Conservation (phyloP, 192 early-diverging fungal genomes). For the Coemansia sp. region DNA sequence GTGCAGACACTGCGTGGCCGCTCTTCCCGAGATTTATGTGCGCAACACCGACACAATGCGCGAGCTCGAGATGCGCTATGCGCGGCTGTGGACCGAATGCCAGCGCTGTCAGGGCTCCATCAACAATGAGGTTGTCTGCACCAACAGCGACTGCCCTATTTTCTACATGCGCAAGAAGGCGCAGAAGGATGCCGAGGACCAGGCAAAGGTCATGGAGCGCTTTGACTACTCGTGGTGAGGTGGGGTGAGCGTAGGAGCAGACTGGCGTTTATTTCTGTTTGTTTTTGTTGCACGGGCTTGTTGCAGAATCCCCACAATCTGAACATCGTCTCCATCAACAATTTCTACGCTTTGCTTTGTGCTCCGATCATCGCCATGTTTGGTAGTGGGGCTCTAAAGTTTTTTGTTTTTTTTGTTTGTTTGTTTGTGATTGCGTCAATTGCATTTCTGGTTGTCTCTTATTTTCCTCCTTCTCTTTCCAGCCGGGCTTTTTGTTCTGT, state of each 20-base stretch:
- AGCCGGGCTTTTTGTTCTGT: background rate
- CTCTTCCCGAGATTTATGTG: constrained; percentile 74
- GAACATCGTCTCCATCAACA: too few species aligned
- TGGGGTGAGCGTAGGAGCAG: background rate
- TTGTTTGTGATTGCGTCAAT: background rate
- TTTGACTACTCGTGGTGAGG: constrained; percentile 68
- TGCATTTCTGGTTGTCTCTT: background rate
- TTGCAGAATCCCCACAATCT: too few species aligned
- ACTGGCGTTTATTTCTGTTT: constrained; percentile 3
- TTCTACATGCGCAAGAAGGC: constrained; percentile 98
- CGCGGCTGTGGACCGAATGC: constrained; percentile 96
- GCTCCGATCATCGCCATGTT: too few species aligned
- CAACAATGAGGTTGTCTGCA: constrained; percentile 95
- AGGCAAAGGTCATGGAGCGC: constrained; percentile 67
- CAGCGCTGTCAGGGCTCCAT: constrained; percentile 94
- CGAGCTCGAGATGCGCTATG: constrained; percentile 72
- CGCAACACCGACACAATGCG: constrained; percentile 72
- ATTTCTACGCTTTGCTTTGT: too few species aligned
- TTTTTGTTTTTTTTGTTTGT: background rate
- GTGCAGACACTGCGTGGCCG: constrained; percentile 74
- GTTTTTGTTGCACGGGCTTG: background rate
- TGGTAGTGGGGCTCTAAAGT: too few species aligned
- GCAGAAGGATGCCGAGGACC: constrained; percentile 87
- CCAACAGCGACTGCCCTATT: constrained; percentile 94
- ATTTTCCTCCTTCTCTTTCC: background rate